phyloP scores from a whole-genome alignment of 2,329 filamentous ascomycete genomes.

The Pseudogymnoascus sp. region DNA sequence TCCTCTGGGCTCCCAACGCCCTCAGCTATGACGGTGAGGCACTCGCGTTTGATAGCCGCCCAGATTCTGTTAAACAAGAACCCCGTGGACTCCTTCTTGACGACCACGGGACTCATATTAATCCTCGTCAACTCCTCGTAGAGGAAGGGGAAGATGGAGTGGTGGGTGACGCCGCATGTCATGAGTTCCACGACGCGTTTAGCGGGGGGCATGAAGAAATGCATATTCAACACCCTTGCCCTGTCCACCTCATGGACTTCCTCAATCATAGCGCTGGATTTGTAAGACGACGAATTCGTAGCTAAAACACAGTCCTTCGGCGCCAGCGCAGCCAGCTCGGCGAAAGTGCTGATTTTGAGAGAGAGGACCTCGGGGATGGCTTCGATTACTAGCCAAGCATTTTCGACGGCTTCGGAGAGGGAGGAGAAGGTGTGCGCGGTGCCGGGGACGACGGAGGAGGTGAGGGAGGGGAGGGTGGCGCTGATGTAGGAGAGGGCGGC shows the following conservation, averaged over 20 bases:
- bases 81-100: slow-evolving; percentile 30
- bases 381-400: slow-evolving; percentile 32
- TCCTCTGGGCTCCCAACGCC: slow-evolving; percentile 31
- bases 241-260: slow-evolving; percentile 28
- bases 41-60: slow-evolving; percentile 36
- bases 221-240: slow-evolving; percentile 34
- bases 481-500: slow-evolving; percentile 35
- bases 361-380: slow-evolving; percentile 36
- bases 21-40: slow-evolving; percentile 29
- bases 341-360: slow-evolving; percentile 35
- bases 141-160: slow-evolving; percentile 25
- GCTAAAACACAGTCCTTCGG: slow-evolving; percentile 33
- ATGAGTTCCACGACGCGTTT: slow-evolving; percentile 32
- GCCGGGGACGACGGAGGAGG: not conserved
- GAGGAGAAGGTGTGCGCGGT: slow-evolving; percentile 13
- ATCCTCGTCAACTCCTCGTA: slow-evolving; percentile 26
- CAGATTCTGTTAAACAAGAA: slow-evolving; percentile 37
- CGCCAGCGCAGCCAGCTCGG: slow-evolving; percentile 33
- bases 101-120: slow-evolving; percentile 32
- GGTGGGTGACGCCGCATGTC: slow-evolving; percentile 29
- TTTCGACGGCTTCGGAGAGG: slow-evolving; percentile 20
- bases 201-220: slow-evolving; percentile 32
- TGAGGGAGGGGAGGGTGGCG: slow-evolving; percentile 26
- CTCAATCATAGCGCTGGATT: slow-evolving; percentile 35
- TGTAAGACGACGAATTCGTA: slow-evolving; percentile 41